phyloP scores from a whole-genome alignment of 2,329 filamentous ascomycete genomes.

The Aspergillus cejpii region DNA sequence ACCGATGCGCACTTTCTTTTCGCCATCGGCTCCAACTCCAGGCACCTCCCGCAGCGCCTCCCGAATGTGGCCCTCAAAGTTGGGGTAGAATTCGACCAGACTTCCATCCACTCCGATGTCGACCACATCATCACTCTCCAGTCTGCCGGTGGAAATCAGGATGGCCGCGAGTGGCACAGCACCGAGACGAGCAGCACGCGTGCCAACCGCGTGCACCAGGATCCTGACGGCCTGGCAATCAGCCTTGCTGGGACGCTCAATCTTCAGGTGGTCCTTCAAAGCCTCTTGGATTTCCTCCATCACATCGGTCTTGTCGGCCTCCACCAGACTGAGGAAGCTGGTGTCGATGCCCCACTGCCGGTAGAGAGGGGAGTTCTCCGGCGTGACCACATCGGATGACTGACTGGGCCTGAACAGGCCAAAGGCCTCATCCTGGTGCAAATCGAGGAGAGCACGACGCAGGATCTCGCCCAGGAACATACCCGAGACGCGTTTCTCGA shows the following conservation, averaged over 20 bases:
- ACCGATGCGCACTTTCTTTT: slow-evolving; percentile 83
- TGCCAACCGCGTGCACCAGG: slow-evolving; percentile 75
- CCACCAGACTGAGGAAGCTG: slow-evolving; percentile 78
- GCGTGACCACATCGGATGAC: slow-evolving; percentile 65
- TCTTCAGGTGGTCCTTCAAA: slow-evolving; percentile 67
- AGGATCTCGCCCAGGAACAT: slow-evolving; percentile 98
- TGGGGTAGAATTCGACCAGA: slow-evolving; percentile 91
- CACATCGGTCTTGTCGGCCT: slow-evolving; percentile 68
- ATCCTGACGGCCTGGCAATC: slow-evolving; percentile 84
- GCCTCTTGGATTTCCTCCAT: slow-evolving; percentile 68
- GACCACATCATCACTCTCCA: slow-evolving; percentile 62
- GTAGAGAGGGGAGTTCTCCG: slow-evolving; percentile 60
- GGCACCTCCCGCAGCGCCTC: slow-evolving; percentile 71
- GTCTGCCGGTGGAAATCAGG: slow-evolving; percentile 69
- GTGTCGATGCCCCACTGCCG: slow-evolving; percentile 87
- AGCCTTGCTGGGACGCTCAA: slow-evolving; percentile 69
- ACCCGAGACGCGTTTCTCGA: slow-evolving; percentile 94
- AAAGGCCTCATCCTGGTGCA: slow-evolving; percentile 61
- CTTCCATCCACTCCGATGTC: slow-evolving; percentile 94
- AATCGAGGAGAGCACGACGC: slow-evolving; percentile 64
- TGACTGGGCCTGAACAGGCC: slow-evolving; percentile 71
- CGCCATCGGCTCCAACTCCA: slow-evolving; percentile 68
- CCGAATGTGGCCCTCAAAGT: slow-evolving; percentile 80
- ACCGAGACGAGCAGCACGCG: slow-evolving; percentile 77
- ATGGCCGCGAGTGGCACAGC: slow-evolving; percentile 83